phyloP scores from a whole-genome alignment of 805 yeast species.

The Monosporozyma aquatica region DNA sequence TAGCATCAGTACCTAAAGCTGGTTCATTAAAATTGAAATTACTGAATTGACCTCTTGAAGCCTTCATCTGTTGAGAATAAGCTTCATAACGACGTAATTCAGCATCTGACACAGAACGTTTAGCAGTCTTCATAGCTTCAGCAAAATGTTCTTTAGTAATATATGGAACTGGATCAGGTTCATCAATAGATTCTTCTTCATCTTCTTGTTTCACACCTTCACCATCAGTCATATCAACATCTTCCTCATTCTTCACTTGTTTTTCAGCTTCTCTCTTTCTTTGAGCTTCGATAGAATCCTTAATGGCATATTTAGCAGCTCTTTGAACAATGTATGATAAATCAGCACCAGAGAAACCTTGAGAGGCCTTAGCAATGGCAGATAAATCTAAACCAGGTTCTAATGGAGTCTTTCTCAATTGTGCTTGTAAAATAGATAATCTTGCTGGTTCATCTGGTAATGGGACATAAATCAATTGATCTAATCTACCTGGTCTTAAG shows the following conservation, averaged over 20 bases:
- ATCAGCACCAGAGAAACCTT: slow-evolving; percentile 99
- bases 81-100: slow-evolving; percentile 98
- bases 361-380: slow-evolving; percentile 88
- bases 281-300: slow-evolving; percentile 90
- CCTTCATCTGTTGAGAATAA: slow-evolving; percentile 90
- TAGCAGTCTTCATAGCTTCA: slow-evolving; percentile 99
- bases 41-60: slow-evolving; percentile 90
- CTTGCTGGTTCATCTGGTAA: slow-evolving; percentile 95
- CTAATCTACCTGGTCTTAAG: slow-evolving; percentile 97
- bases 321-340: slow-evolving; percentile 94
- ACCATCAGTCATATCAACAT: slow-evolving; percentile 32
- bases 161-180: slow-evolving; percentile 84
- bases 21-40: slow-evolving; percentile 74
- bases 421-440: slow-evolving; percentile 86
- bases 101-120: slow-evolving; percentile 93
- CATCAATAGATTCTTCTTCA: slow-evolving; percentile 47
- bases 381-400: slow-evolving; percentile 90
- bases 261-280: slow-evolving; percentile 37
- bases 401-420: slow-evolving; percentile 94
- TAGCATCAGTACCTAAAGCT: slow-evolving; percentile 45
- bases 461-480: slow-evolving; percentile 96
- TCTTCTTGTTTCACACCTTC: slow-evolving; percentile 29
- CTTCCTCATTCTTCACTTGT: slow-evolving; percentile 39
- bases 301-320: slow-evolving; percentile 96
- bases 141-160: slow-evolving; percentile 91